Evolutionary conservation across 768 basidiomycete species (phyloP).

Genomic region (Cystobasidiopsis lactophilus): DNA sequence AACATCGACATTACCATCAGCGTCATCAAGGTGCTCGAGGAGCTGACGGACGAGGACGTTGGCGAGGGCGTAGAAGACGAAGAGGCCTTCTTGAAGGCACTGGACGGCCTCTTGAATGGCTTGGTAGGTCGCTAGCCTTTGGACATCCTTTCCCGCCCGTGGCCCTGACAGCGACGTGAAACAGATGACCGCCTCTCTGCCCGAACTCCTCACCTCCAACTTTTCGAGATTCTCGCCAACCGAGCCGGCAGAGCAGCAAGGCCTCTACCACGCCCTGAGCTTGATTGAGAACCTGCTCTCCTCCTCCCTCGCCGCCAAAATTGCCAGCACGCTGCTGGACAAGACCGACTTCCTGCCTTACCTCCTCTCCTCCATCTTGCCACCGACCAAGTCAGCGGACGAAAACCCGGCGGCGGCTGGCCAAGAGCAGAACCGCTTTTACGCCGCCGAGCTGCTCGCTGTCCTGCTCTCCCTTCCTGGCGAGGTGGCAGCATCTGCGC

Average conservation of each 20-base stretch:
- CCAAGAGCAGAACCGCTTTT: constrained; percentile 77
- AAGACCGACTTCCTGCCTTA: constrained; percentile 50
- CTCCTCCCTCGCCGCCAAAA: constrained; percentile 40
- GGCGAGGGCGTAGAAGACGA: constrained; percentile 43
- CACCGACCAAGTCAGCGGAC: constrained; percentile 27
- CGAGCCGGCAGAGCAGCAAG: constrained; percentile 77
- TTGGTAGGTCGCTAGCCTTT: background rate
- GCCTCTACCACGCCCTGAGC: constrained; percentile 79
- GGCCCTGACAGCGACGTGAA: background rate
- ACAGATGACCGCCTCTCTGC: constrained; percentile 58
- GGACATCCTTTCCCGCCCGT: background rate
- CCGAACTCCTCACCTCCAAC: constrained; percentile 79
- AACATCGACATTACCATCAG: constrained; percentile 96
- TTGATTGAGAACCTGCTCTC: constrained; percentile 83
- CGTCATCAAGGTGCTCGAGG: constrained; percentile 72
- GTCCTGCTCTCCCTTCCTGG: constrained; percentile 37
- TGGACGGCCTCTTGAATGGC: background rate
- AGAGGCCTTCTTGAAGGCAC: constrained; percentile 32
- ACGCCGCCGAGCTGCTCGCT: constrained; percentile 79
- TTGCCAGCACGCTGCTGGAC: constrained; percentile 47
- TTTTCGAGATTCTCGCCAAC: constrained; percentile 64
- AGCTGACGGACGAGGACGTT: constrained; percentile 90
- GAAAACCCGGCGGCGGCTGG: constrained; percentile 1
- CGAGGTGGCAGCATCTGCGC: constrained; percentile 18
- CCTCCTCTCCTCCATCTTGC: constrained; percentile 53